Conservation (phyloP, 2,329 filamentous ascomycete species). For the Plectosphaerella cucumerina region DNA sequence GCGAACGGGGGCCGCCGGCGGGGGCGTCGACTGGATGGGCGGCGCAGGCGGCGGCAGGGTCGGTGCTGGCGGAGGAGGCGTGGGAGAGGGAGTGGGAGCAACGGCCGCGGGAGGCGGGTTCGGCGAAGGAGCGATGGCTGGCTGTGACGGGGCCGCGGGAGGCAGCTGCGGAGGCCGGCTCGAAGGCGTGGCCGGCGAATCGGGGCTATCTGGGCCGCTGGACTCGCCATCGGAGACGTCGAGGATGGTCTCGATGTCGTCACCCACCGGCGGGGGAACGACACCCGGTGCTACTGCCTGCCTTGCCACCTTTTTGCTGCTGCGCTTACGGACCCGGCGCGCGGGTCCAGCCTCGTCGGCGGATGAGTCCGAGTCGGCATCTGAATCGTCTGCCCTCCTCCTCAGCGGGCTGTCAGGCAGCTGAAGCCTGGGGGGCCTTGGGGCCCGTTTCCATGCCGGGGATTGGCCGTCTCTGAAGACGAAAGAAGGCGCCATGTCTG, state of each 20-base stretch:
- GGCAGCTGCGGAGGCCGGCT: not conserved
- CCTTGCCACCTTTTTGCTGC: not conserved
- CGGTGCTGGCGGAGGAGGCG: not conserved
- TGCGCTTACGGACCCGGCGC: not conserved
- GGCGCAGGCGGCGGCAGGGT: not conserved
- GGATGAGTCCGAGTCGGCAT: not conserved
- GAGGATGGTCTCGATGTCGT: not conserved
- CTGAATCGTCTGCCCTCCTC: not conserved
- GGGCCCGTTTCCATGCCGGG: not conserved
- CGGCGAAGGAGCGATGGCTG: slow-evolving; percentile 1
- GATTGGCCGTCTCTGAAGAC: not conserved
- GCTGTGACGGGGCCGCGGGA: slow-evolving; percentile 1
- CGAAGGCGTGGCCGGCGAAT: not conserved
- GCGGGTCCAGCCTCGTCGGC: not conserved
- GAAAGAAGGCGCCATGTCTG: slow-evolving; percentile 2
- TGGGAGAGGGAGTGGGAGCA: not conserved
- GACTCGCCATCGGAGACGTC: slow-evolving; percentile 9
- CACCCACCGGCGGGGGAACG: not conserved
- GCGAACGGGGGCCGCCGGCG: no score
- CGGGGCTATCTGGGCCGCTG: slow-evolving; percentile 5
- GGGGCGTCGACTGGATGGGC: not conserved
- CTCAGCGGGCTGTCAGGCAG: not conserved
- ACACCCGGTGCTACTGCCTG: not conserved
- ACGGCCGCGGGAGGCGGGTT: slow-evolving; percentile 7
- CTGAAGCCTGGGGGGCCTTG: not conserved